phyloP scores from a whole-genome alignment of 2,329 filamentous ascomycete genomes.

The Calonectria fujianensis region DNA sequence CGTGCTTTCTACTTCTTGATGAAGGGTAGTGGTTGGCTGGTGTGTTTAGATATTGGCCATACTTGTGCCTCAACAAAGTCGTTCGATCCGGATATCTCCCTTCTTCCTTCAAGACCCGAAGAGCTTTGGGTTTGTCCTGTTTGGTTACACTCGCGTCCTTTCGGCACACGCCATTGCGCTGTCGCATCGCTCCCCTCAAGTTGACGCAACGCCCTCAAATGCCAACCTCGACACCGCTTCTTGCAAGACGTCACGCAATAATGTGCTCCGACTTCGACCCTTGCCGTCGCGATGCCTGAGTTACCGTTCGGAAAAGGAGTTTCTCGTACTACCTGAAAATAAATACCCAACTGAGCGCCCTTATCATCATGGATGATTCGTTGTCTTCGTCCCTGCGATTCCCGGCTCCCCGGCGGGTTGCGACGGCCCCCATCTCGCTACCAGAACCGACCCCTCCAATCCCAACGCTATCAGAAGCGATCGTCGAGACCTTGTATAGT shows the following conservation, averaged over 20 bases:
- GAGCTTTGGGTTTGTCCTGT: constrained; percentile 2
- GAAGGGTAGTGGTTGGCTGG: constrained; percentile 34
- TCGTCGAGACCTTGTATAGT: constrained; percentile 83
- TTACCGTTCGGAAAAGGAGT: constrained; percentile 41
- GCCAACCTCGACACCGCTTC: constrained; percentile 20
- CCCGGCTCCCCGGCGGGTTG: constrained; percentile 59
- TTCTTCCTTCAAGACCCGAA: neutral
- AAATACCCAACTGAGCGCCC: constrained; percentile 8
- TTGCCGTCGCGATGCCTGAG: constrained; percentile 52
- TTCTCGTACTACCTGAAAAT: constrained; percentile 42
- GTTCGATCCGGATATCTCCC: constrained; percentile 43
- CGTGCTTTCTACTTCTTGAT: constrained; percentile 40
- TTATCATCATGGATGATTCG: constrained; percentile 50
- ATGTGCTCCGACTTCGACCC: constrained; percentile 45
- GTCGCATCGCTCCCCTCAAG: constrained; percentile 29
- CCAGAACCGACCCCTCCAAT: constrained; percentile 49
- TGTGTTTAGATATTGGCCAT: constrained; percentile 44
- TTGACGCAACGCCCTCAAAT: constrained; percentile 34
- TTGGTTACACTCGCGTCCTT: no score
- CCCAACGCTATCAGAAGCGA: constrained; percentile 41
- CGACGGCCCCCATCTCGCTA: constrained; percentile 61
- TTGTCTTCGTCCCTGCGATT: constrained; percentile 50
- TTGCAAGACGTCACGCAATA: constrained; percentile 47
- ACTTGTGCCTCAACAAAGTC: constrained; percentile 43
- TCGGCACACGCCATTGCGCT: neutral